A percentile compares a stretch with the other conserved stretches of the same genome.
phyloP scores from a whole-genome alignment of 192 early-diverging fungal species.

The Coemansia sp. region DNA sequence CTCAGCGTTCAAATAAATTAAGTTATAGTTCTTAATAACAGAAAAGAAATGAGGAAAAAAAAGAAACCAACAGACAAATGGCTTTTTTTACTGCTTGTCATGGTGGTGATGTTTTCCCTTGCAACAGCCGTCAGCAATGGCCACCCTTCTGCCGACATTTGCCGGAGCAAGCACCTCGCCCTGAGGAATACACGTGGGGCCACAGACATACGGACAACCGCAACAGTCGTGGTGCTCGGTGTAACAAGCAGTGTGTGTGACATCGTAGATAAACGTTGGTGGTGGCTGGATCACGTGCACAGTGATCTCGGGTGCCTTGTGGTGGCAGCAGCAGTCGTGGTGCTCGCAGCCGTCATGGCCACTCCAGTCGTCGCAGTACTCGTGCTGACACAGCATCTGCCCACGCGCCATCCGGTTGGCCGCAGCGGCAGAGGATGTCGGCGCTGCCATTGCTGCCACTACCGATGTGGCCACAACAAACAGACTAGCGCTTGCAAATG shows the following conservation, averaged over 20 bases:
- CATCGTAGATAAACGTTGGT: slow-evolving; percentile 49
- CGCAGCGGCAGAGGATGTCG: not conserved
- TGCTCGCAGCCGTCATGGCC: not conserved
- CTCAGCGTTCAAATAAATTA: too few relatives aligned
- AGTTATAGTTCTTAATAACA: too few relatives aligned
- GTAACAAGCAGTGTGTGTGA: slow-evolving; percentile 50
- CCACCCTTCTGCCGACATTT: slow-evolving; percentile 33
- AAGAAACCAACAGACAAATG: not conserved
- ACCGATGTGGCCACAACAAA: slow-evolving; percentile 18
- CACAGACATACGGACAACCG: slow-evolving; percentile 47
- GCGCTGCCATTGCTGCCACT: not conserved
- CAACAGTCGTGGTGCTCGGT: slow-evolving; percentile 53
- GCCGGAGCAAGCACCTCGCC: slow-evolving; percentile 47
- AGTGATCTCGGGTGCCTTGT: slow-evolving; percentile 37
- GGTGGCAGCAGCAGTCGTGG: slow-evolving; percentile 21
- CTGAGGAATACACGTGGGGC: slow-evolving; percentile 48
- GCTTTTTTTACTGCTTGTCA: not conserved
- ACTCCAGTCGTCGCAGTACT: slow-evolving; percentile 8
- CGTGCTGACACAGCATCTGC: slow-evolving; percentile 17
- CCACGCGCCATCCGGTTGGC: not conserved
- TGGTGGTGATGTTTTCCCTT: slow-evolving; percentile 17
- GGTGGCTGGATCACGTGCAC: slow-evolving; percentile 52
- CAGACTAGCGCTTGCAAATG: slow-evolving; percentile 17
- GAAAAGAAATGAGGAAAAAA: too few relatives aligned
- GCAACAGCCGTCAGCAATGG: slow-evolving; percentile 12